A percentile compares a stretch with the other conserved stretches of the same genome.
phyloP scores from a whole-genome alignment of 257 asterid species.

The Nicotiana tomentosiformis region DNA sequence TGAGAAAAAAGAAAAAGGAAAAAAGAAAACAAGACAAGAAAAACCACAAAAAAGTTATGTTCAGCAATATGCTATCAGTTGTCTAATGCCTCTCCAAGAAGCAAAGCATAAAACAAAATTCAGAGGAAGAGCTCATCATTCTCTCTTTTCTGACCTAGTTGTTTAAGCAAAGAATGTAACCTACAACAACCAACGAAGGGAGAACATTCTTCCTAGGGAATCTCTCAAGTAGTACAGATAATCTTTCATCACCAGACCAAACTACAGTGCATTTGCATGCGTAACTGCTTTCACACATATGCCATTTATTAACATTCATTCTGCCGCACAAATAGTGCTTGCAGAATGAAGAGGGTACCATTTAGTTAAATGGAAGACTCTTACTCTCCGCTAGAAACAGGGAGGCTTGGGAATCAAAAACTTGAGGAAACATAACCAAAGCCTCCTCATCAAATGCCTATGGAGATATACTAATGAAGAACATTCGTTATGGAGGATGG shows the following conservation, averaged over 20 bases:
- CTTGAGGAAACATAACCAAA: too few relatives aligned
- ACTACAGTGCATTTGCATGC: slow-evolving; percentile 26
- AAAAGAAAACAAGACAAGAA: background rate
- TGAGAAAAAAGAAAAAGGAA: background rate
- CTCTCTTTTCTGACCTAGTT: background rate
- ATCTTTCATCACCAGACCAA: slow-evolving; percentile 14
- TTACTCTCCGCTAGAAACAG: too few relatives aligned
- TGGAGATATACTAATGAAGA: too few relatives aligned
- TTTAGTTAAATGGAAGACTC: too few relatives aligned
- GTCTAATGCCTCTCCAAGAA: background rate
- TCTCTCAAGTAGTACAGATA: background rate
- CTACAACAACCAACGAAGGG: background rate
- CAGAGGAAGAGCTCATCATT: background rate
- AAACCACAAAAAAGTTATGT: background rate
- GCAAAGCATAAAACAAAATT: background rate
- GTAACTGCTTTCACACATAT: background rate
- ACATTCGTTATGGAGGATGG: too few relatives aligned
- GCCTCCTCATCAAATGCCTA: too few relatives aligned
- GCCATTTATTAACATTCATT: background rate
- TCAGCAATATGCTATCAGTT: background rate
- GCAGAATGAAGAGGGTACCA: too few relatives aligned
- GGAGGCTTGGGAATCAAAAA: too few relatives aligned
- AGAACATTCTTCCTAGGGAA: background rate
- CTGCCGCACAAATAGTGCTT: background rate
- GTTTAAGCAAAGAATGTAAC: slow-evolving; percentile 7